Evolutionary conservation across 2,329 filamentous ascomycete species (phyloP).

Genomic region (Dothistroma septosporum): DNA sequence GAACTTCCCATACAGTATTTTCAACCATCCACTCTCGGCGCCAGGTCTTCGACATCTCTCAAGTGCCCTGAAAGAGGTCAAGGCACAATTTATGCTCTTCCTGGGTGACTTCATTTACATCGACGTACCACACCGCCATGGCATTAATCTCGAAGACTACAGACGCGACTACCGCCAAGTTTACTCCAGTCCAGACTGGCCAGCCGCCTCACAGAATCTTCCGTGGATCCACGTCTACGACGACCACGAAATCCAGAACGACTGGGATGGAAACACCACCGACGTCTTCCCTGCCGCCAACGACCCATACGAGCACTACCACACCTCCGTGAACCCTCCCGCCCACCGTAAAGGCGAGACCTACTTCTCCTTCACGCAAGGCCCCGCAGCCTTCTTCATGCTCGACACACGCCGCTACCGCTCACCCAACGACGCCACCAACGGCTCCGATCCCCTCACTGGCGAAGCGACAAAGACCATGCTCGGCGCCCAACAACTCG

Average conservation of each 20-base stretch:
- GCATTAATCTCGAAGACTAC: slow-evolving; percentile 69
- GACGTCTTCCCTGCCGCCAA: slow-evolving; percentile 75
- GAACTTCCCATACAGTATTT: slow-evolving; percentile 80
- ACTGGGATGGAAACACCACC: slow-evolving; percentile 80
- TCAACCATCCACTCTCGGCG: slow-evolving; percentile 78
- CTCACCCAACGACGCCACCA: slow-evolving; percentile 58
- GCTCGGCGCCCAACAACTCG: slow-evolving; percentile 74
- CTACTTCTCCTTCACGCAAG: slow-evolving; percentile 85
- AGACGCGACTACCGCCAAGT: slow-evolving; percentile 88
- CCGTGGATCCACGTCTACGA: slow-evolving; percentile 97
- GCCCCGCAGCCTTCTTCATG: slow-evolving; percentile 91
- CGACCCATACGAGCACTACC: slow-evolving; percentile 83
- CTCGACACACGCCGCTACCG: slow-evolving; percentile 87
- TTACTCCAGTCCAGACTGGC: slow-evolving; percentile 94
- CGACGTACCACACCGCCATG: slow-evolving; percentile 80
- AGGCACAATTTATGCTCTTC: slow-evolving; percentile 68
- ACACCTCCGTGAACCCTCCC: slow-evolving; percentile 79
- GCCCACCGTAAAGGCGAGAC: slow-evolving; percentile 57
- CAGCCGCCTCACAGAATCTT: slow-evolving; percentile 66
- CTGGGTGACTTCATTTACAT: slow-evolving; percentile 86
- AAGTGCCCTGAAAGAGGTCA: slow-evolving; percentile 64
- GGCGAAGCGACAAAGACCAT: slow-evolving; percentile 64
- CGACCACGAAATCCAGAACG: slow-evolving; percentile 93
- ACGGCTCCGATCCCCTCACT: slow-evolving; percentile 54
- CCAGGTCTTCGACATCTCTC: slow-evolving; percentile 75